Evolutionary conservation across 305 asterid species (phyloP).

Genomic region (Fraxinus nigra): DNA sequence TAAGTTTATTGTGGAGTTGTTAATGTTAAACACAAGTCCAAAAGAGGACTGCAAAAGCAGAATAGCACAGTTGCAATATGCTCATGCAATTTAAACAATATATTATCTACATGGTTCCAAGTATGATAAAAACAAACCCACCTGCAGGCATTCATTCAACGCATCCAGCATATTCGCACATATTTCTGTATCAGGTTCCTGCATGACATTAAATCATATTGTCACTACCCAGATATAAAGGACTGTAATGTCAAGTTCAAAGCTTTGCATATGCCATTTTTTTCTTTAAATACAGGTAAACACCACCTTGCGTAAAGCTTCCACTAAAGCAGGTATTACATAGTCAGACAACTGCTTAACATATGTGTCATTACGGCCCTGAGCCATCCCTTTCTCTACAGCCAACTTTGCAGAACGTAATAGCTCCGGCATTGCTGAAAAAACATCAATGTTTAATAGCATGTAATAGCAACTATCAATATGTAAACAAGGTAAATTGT

Average conservation of each 20-base stretch:
- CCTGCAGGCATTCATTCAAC: slow-evolving; percentile 84
- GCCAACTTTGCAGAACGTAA: slow-evolving; percentile 90
- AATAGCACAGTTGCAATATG: background rate
- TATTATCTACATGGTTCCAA: background rate
- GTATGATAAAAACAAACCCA: slow-evolving; percentile 25
- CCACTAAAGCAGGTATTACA: slow-evolving; percentile 84
- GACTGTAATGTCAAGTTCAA: background rate
- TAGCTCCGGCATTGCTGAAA: slow-evolving; percentile 93
- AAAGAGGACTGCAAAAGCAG: background rate
- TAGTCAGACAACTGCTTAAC: slow-evolving; percentile 89
- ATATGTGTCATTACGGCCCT: slow-evolving; percentile 86
- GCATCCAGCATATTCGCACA: slow-evolving; percentile 85
- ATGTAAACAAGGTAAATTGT: background rate
- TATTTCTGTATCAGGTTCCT: slow-evolving; percentile 93
- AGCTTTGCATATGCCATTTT: background rate
- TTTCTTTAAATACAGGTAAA: background rate
- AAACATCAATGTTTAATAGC: slow-evolving; percentile 4
- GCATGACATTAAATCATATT: slow-evolving; percentile 24
- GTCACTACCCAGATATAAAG: slow-evolving; percentile 22
- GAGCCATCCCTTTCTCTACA: slow-evolving; percentile 90
- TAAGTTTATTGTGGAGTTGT: background rate
- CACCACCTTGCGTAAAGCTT: slow-evolving; percentile 89
- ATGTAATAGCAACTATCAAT: slow-evolving; percentile 20
- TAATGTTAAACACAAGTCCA: background rate
- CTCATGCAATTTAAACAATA: background rate